Conservation (phyloP, 192 early-diverging fungal genomes). For the Backusella tuberculispora region DNA sequence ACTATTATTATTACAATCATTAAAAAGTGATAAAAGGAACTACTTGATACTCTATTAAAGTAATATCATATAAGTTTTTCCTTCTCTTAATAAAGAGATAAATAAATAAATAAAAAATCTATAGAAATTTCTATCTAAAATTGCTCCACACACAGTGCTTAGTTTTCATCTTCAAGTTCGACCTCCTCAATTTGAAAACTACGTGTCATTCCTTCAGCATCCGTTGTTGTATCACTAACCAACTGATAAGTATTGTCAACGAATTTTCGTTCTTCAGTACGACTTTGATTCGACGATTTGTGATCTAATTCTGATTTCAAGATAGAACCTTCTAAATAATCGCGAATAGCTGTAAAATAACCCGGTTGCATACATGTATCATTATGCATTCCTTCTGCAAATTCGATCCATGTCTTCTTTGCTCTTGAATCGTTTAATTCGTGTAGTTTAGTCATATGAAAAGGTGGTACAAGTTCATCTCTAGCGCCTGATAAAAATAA, state of each 20-base stretch:
- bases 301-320: slow-evolving; percentile 12
- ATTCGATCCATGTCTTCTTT: slow-evolving; percentile 59
- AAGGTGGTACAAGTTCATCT: slow-evolving; percentile 89
- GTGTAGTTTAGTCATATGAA: slow-evolving; percentile 83
- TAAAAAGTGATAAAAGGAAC: too few species aligned
- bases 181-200: slow-evolving; percentile 17
- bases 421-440: slow-evolving; percentile 58
- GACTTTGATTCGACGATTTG: background rate
- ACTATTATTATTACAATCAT: too few species aligned
- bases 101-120: too few species aligned
- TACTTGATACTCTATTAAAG: too few species aligned
- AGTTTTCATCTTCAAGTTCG: background rate
- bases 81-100: too few species aligned
- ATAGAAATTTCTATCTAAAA: too few species aligned
- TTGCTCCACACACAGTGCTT: background rate
- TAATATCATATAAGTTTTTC: too few species aligned
- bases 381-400: slow-evolving; percentile 88
- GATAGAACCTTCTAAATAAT: slow-evolving; percentile 1
- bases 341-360: slow-evolving; percentile 25
- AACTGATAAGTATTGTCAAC: background rate
- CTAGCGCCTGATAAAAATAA: slow-evolving; percentile 79
- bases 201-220: slow-evolving; percentile 21
- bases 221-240: slow-evolving; percentile 10
- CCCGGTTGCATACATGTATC: slow-evolving; percentile 71
- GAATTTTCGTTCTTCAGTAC: background rate